Evolutionary conservation across 345 rosid species (phyloP), one percentile per base, ranked within the genome.

Genomic region (Gossypium ekmanianum): DNA sequence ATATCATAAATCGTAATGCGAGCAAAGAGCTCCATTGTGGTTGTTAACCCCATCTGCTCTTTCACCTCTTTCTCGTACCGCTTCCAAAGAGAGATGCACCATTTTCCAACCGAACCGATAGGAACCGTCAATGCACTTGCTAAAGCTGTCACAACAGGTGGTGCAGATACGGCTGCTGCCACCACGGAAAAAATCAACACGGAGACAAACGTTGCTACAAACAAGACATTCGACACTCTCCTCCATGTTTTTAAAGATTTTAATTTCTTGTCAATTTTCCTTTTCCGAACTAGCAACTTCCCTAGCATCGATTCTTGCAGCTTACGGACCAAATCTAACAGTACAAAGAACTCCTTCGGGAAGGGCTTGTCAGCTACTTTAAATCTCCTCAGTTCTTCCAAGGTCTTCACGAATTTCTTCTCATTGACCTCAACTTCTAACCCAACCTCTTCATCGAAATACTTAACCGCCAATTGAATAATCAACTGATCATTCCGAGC

Each of bases 91-190:
- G 81, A 43, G 80, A 84, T 75, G 20, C 95, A 89, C 99, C 99
- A 94, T 76, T 88, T 92, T 12, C 99, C 98, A 44, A 90, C 82
- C 0, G 94, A 79, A 24, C 92, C 96, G 7, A 88, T 80, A 0
- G 97, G 93, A 70, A 86, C 91, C 2, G 92, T 64, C 62, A 94
- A 51, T 3, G 92, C 99, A 55, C 93, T 88, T 0, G 93, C 97
- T 63, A 92, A 61, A 27, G 96, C 96, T 11, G 83, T 84, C 10
- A 89, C 76, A 24, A 92, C 79, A 17, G 96, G 93, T 0, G 98
- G 98, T 11, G 93, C 92, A 34, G 96, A 86, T 75, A 94, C 71
- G 2, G 99, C 94, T 61, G 93, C 98, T 70, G 99, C 98, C 74
- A 92, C 95, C 17, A 94, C 97, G 0, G 99, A 90, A 83, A 92